Conservation (phyloP, 1,284 basidiomycete genomes). For the Tilletia setariae region DNA sequence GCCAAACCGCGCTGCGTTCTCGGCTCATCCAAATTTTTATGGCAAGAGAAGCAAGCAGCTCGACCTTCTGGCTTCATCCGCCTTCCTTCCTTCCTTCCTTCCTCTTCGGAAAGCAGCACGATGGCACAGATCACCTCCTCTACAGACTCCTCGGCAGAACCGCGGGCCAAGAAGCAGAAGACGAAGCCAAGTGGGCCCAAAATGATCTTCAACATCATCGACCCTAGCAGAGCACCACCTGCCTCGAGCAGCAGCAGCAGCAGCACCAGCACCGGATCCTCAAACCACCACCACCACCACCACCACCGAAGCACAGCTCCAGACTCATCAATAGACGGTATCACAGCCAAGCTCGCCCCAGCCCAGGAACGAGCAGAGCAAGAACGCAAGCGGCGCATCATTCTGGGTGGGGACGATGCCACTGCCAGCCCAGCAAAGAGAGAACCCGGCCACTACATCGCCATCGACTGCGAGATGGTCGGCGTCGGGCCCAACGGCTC, state of each 20-base stretch:
- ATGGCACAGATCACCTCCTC: too few species aligned
- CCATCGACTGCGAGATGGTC: constrained; percentile 97
- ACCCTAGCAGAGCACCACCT: neutral
- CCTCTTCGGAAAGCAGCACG: too few species aligned
- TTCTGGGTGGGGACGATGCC: constrained; percentile 33
- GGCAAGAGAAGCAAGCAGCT: too few species aligned
- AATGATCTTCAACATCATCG: constrained; percentile 8
- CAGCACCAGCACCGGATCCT: constrained; percentile 28
- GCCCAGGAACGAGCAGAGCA: neutral
- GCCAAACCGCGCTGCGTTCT: too few species aligned
- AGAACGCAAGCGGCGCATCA: constrained; percentile 34
- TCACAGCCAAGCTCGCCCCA: neutral
- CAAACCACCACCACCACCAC: neutral
- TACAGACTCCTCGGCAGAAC: neutral
- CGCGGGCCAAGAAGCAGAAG: constrained; percentile 1
- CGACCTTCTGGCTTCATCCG: too few species aligned
- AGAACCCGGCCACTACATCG: constrained; percentile 70
- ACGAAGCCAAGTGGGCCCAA: constrained; percentile 4
- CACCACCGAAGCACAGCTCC: neutral
- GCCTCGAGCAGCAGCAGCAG: neutral
- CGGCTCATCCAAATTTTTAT: too few species aligned
- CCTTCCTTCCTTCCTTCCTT: too few species aligned
- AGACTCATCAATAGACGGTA: neutral
- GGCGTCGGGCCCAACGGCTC: constrained; percentile 78
- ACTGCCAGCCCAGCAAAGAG: constrained; percentile 30